Conservation (phyloP, 176 grass and related monocot species). For the Otatea glauca region DNA sequence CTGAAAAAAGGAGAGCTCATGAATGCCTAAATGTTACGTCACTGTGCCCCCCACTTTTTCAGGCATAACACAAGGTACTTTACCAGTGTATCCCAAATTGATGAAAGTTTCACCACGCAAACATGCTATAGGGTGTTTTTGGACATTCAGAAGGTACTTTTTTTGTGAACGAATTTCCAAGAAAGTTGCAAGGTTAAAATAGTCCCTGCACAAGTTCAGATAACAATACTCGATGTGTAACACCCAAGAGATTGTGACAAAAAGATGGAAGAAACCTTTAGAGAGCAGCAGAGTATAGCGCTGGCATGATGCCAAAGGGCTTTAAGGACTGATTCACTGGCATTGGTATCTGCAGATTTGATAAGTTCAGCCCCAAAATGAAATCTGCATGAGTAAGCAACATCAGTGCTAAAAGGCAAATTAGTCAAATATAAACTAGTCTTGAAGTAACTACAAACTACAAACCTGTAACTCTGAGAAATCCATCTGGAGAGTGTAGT, state of each 20-base stretch:
- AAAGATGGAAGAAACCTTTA: constrained; percentile 56
- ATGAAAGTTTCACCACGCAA: neutral
- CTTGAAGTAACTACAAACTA: neutral
- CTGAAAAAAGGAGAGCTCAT: neutral
- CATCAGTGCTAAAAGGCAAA: constrained; percentile 17
- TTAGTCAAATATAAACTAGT: neutral
- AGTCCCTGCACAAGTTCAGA: neutral
- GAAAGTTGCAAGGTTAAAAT: neutral
- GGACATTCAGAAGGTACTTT: constrained; percentile 1
- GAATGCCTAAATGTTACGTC: neutral
- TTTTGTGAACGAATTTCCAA: neutral
- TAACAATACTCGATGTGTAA: neutral
- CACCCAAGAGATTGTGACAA: neutral
- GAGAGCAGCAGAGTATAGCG: constrained; percentile 82
- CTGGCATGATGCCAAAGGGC: constrained; percentile 72
- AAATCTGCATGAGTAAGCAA: constrained; percentile 45
- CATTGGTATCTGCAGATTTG: constrained; percentile 29
- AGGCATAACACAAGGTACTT: neutral
- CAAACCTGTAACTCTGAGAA: constrained; percentile 83
- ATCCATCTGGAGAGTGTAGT: constrained; percentile 83
- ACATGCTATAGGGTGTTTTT: neutral
- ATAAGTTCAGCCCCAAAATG: constrained; percentile 82
- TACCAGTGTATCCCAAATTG: neutral
- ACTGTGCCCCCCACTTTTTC: neutral
- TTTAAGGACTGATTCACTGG: constrained; percentile 53